Evolutionary conservation across 768 basidiomycete genomes (phyloP), one percentile per base, ranked within the genome.

Genomic region (Infundibulicybe gibba): DNA sequence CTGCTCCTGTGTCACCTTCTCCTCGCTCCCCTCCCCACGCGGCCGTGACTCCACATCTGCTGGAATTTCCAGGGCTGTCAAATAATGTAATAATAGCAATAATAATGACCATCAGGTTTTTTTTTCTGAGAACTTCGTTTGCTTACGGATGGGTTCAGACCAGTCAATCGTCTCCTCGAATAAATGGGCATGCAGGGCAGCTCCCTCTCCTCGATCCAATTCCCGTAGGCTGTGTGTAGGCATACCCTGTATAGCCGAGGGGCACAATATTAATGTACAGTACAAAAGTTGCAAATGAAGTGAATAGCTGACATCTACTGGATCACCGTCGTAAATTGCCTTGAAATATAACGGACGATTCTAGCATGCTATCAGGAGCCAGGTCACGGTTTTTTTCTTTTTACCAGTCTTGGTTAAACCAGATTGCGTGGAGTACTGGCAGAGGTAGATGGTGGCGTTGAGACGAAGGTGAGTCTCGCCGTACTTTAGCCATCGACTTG

Each of bases 281-380:
- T 60, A 57, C 59, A 60, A 65, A 55, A 51, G 57, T 60, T 53
- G 59, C 60, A 60, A 59, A 59, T 61, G 56, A n/a, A n/a, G n/a
- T n/a, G n/a, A 70, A 70, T 80, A 71, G 80, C 88, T 83, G 79
- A 91, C 90, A 77, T 88, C 85, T 72, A 79, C 74, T 58, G 82
- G 80, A 74, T 92, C 91, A 66, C 91, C 90, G 57, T 91, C 91
- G 70, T 93, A 93, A 57, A 91, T 73, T 54, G 91, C 90, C 78
- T 80, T 70, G 91, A 88, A 69, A 93, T 93, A 63, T 83, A 65
- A 66, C 80, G 82, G 64, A 93, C 74, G 78, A 71, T 71, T 83
- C 87, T 54, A 93, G 81, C 63, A 79, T 70, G 60, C 72, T 76
- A 51, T 89, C 88, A 34, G 86, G 72, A 32, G 80, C 85, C 90